Evolutionary conservation across 306 rosid species (phyloP).

Genomic region (Rosa multiflora): DNA sequence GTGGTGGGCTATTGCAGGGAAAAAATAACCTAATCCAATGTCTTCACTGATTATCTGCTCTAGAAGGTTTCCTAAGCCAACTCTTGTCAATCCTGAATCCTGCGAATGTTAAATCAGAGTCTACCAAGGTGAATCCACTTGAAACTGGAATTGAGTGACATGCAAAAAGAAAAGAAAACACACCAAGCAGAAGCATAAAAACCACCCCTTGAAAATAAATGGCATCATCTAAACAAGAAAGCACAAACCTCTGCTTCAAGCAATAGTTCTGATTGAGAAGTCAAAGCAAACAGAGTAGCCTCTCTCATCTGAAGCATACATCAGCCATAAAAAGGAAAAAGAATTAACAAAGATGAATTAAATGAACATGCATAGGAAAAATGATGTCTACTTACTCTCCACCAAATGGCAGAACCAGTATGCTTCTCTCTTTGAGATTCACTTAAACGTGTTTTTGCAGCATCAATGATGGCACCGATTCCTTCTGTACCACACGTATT

Average conservation of each 20-base stretch:
- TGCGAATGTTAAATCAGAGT: conserved; percentile 26
- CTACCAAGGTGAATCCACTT: conserved; percentile 9
- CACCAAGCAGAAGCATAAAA: conserved; percentile 18
- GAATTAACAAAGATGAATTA: conserved; percentile 5
- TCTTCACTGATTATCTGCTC: conserved; percentile 69
- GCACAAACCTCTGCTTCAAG: conserved; percentile 65
- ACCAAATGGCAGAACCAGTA: conserved; percentile 73
- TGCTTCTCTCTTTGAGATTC: conserved; percentile 72
- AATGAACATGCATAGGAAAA: neutral
- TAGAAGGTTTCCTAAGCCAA: conserved; percentile 51
- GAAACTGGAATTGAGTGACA: conserved; percentile 8
- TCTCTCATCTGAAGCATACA: conserved; percentile 73
- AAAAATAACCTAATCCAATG: conserved; percentile 53
- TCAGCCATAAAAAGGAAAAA: conserved; percentile 15
- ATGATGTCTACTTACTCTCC: conserved; percentile 65
- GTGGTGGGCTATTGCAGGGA: neutral
- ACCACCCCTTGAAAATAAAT: conserved; percentile 3
- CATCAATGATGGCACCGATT: conserved; percentile 59
- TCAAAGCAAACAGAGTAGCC: conserved; percentile 76
- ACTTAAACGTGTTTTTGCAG: conserved; percentile 53
- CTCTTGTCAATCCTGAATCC: conserved; percentile 46
- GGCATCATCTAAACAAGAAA: conserved; percentile 12
- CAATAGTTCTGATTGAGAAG: conserved; percentile 78
- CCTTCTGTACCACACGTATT: conserved; percentile 62
- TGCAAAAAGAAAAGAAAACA: conserved; percentile 21